Evolutionary conservation across 2,329 filamentous ascomycete species (phyloP), one percentile per base, ranked within the genome.

Genomic region (Penicillium sp.): DNA sequence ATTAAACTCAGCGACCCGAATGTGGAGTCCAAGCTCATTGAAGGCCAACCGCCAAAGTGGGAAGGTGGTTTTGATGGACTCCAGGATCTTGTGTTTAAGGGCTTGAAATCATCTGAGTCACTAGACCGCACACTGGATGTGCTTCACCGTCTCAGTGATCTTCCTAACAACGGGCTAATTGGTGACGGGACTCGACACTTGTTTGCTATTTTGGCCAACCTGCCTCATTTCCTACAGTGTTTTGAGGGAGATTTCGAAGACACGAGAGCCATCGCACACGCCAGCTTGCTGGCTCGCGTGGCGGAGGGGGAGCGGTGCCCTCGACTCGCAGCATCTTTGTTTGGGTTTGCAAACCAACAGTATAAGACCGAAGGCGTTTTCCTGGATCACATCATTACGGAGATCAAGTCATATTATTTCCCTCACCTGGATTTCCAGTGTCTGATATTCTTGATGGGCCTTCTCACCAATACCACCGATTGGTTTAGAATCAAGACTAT

Each of bases 401-500:
- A 92, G 6, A 80, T 97, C 40, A 85, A 87, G 52, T 85, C 88
- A 44, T 84, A 87, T 24, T 97, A 90, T 73, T 89, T 96, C 56
- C 92, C 92, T 1, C 82, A 85, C 24, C 83, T 90, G 53, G 93
- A 97, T 64, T 91, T 95, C 63, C 84, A 87, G 55, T 90, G 91
- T 78, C 76, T 99, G 10, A 91, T 92, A 1, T 97, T 96, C 76
- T 77, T 97, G 39, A 90, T 97, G 75, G 92, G 94, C 2, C 82
- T 97, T 44, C 80, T 99, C 49, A 96, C 92, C 13, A 99, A 99
- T 68, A 88, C 87, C 29, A 83, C 88, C 1, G 83, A 90, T 2
- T 97, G 92, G 90, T 90, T 97, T 72, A 95, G 96, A 71, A 80
- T 92, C 39, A 93, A 94, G 77, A 92, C 90, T 0, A 96, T 99